Conservation (phyloP, 2,329 filamentous ascomycete species). For the Raffaelea deltoideospora region DNA sequence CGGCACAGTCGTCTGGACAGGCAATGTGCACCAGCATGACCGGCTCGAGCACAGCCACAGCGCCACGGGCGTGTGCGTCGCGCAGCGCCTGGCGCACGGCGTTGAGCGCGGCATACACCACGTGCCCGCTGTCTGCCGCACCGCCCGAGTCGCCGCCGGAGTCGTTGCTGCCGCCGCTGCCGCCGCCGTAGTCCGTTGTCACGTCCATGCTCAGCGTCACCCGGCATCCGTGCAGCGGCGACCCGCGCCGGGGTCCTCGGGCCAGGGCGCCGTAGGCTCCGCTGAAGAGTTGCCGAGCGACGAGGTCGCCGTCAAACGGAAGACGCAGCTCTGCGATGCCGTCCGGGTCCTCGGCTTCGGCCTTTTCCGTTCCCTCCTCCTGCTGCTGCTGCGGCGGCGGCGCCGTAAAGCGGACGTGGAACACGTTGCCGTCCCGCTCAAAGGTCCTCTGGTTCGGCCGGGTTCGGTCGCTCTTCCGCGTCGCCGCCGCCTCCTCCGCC, state of each 20-base stretch:
- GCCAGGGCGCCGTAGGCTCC: constrained; percentile 73
- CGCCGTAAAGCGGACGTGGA: constrained; percentile 36
- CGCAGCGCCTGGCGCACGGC: constrained; percentile 58
- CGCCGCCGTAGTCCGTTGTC: constrained; percentile 45
- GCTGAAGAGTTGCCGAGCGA: constrained; percentile 51
- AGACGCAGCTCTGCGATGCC: not conserved
- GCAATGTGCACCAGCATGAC: constrained; percentile 83
- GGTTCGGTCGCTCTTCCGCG: not conserved
- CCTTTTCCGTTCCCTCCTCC: no score
- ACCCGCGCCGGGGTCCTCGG: constrained; percentile 65
- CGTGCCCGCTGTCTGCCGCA: constrained; percentile 49
- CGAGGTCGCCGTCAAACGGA: constrained; percentile 34
- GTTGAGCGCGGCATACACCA: constrained; percentile 44
- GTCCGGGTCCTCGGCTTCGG: constrained; percentile 24
- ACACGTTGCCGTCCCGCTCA: constrained; percentile 53
- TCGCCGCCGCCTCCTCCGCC: not conserved
- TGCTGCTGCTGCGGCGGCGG: no score
- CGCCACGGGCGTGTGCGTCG: constrained; percentile 40
- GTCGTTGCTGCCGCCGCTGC: no score
- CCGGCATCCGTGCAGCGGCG: constrained; percentile 63
- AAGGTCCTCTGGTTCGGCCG: no score
- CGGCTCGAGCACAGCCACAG: constrained; percentile 69
- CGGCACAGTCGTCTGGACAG: constrained; percentile 69
- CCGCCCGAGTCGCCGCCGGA: no score
- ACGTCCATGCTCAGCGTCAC: constrained; percentile 58